Conservation (phyloP, 164 flowering plant genomes). For the Aristolochia contorta region DNA sequence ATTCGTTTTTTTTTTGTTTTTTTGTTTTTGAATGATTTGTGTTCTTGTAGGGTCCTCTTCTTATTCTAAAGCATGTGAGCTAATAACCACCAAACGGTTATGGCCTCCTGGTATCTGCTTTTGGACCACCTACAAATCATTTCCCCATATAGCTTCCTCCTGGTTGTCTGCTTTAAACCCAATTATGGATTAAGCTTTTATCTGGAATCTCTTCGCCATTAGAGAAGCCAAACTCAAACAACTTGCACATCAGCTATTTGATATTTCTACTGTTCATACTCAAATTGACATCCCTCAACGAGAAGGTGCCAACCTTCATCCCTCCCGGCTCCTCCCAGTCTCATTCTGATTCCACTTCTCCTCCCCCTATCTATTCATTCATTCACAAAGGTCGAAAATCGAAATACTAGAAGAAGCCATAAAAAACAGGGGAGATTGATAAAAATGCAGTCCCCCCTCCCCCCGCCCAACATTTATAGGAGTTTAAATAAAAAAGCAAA, state of each 20-base stretch:
- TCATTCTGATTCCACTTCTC: not conserved
- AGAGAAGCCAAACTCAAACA: not conserved
- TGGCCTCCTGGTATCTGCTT: conserved; percentile 2
- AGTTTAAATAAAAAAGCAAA: too few relatives aligned
- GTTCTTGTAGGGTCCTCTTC: not conserved
- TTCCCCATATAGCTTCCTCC: not conserved
- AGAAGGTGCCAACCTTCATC: not conserved
- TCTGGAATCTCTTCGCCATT: not conserved
- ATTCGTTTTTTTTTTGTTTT: not conserved
- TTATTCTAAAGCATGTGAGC: conserved; percentile 9
- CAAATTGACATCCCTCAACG: not conserved
- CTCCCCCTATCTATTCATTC: not conserved
- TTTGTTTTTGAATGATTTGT: not conserved
- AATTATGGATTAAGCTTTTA: not conserved
- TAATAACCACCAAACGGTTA: conserved; percentile 19
- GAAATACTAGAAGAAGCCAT: too few relatives aligned
- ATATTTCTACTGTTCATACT: too few relatives aligned
- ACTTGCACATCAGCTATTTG: not conserved
- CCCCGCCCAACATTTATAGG: too few relatives aligned
- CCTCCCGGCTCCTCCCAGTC: not conserved
- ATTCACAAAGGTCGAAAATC: not conserved
- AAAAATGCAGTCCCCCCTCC: too few relatives aligned
- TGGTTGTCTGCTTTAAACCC: not conserved
- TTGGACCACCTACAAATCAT: conserved; percentile 5
- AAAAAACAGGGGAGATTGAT: too few relatives aligned